Base-by-base conservation (phyloP, 2,329 filamentous ascomycete genomes). In the Ophiocordyceps robertsii region DNA sequence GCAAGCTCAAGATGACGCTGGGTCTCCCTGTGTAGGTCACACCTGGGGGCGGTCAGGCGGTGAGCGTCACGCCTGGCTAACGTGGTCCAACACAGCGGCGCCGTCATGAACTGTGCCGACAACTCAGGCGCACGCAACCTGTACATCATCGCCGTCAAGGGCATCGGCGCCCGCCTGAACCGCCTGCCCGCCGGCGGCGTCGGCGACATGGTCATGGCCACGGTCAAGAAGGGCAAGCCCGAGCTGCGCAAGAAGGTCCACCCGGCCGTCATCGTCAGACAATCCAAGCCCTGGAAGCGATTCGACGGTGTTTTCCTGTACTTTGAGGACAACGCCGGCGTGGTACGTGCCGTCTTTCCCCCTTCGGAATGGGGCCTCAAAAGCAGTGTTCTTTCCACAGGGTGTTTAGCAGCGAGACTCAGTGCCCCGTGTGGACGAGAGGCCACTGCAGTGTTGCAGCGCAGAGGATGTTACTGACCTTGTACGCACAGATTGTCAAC, bases 1-100 rank as follows among this genome's bases (percentile, higher is more conserved):
- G 93, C 85, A 98, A 98, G 85, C 85, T 96, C 65, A 96, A 95
- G 85, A 98, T 98, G 92, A 95, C 92, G 70, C 87, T 98, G 73
- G 92, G 87, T 95, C 88, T 98, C 64, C 92, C 92, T 73, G 88
- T 95, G 89, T 95, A 94, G 14, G 39, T 36, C 32, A 29, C n/a
- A 3, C 9, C 38, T 7, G 2, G 14, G 10, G 16, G 10, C 38
- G 13, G 11, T 4, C 10, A 13, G 4, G 16, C 14, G 16, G 2
- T 12, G 3, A 21, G 12, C 14, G 13, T 10, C 29, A 6, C 24
- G 8, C 7, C 16, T 12, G 8, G 46, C 51, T 53, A 48, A 54
- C 49, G 51, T 42, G n/a, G 24, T 37, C 30, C 45, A 27, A 27
- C 24, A 55, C 47, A 95, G 89, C 69, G 92, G 92, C 72, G 92